Percentiles rank a stretch among this genome's conserved stretches.
Conservation (phyloP, 116 monocot species). For the Iris pallida region DNA sequence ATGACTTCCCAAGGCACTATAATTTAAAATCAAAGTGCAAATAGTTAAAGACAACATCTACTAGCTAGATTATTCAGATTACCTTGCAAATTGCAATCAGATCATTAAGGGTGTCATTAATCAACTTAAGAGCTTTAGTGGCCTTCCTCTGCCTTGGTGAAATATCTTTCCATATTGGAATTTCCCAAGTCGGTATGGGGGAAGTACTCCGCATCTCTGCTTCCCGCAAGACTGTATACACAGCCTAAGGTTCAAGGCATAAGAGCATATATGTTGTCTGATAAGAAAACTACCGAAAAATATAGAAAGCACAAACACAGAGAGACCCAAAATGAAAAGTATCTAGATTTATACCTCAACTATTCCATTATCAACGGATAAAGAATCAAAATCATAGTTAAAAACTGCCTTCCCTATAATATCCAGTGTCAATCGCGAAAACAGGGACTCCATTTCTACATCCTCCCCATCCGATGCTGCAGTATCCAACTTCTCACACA, state of each 20-base stretch:
- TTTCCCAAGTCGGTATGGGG: constrained; percentile 90
- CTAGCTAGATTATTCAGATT: background rate
- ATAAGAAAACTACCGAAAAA: background rate
- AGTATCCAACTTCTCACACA: constrained; percentile 78
- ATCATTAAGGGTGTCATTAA: constrained; percentile 69
- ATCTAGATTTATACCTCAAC: constrained; percentile 49
- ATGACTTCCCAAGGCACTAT: too few species aligned
- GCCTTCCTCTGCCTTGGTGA: constrained; percentile 89
- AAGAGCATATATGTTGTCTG: background rate
- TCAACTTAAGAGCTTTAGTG: constrained; percentile 63
- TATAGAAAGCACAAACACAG: too few species aligned
- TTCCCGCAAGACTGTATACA: constrained; percentile 75
- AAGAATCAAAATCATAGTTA: constrained; percentile 97
- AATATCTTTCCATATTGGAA: constrained; percentile 97
- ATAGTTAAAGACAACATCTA: background rate
- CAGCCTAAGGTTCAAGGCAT: constrained; percentile 42
- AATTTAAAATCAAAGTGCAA: too few species aligned
- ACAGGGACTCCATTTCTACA: constrained; percentile 95
- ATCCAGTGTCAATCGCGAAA: constrained; percentile 85
- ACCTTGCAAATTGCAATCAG: constrained; percentile 93
- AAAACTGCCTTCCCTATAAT: constrained; percentile 96
- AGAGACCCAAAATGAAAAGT: too few species aligned
- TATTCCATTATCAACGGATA: constrained; percentile 78
- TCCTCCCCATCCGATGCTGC: constrained; percentile 75
- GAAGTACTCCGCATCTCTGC: constrained; percentile 80